Conservation (phyloP, 2,329 filamentous ascomycete genomes). For the Colletotrichum australisinense region DNA sequence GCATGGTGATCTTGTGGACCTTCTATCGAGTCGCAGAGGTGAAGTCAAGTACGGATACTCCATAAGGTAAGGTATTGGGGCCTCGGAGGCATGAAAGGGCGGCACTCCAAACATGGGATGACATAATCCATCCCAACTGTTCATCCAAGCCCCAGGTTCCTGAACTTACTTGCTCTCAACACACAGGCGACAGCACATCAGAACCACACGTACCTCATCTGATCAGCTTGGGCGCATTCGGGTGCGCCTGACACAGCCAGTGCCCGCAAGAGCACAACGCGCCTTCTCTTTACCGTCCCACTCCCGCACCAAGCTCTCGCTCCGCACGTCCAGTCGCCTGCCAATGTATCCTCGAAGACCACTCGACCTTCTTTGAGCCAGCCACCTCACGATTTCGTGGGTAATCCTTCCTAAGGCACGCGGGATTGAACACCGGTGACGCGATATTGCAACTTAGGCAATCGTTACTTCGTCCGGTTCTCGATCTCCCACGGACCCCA, state of each 20-base stretch:
- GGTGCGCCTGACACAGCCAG: neutral
- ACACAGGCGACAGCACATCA: neutral
- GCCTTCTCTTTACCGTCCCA: neutral
- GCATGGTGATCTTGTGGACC: too few relatives aligned
- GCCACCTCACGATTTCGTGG: neutral
- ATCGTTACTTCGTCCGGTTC: neutral
- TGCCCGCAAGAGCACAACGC: neutral
- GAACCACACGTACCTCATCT: neutral
- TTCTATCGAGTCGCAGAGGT: too few relatives aligned
- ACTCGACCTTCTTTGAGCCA: neutral
- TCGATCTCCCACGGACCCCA: neutral
- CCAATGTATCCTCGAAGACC: neutral
- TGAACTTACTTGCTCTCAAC: slow-evolving; percentile 42
- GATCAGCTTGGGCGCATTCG: neutral
- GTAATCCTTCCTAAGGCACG: neutral
- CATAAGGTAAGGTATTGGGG: too few relatives aligned
- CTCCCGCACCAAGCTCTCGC: neutral
- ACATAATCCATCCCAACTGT: slow-evolving; percentile 58
- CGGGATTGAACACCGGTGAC: neutral
- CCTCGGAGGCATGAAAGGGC: neutral
- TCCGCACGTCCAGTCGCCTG: neutral
- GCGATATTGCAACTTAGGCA: neutral
- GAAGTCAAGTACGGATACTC: too few relatives aligned
- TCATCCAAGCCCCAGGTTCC: slow-evolving; percentile 67
- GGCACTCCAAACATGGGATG: neutral